A percentile compares a stretch with the other conserved stretches of the same genome.
phyloP scores from a whole-genome alignment of 805 yeast genomes.

The Ogataea philodendri region DNA sequence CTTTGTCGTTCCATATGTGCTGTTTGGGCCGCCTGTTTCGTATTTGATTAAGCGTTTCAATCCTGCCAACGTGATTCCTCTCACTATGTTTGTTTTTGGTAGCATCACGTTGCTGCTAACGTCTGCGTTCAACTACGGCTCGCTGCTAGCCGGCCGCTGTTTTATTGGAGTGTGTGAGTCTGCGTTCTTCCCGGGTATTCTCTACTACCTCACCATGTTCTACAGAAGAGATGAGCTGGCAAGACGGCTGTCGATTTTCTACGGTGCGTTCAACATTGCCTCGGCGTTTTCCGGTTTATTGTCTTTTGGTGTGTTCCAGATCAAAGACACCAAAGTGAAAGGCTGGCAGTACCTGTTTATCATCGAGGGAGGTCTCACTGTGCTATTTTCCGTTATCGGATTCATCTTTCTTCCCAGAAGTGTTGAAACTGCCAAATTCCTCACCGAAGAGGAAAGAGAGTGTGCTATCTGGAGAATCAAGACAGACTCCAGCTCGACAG shows the following conservation, averaged over 20 bases:
- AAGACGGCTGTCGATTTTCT: conserved; percentile 36
- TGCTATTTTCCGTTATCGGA: conserved; percentile 35
- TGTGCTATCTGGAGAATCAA: conserved; percentile 40
- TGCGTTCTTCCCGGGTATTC: conserved; percentile 40
- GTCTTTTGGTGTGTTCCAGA: conserved; percentile 38
- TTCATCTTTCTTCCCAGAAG: conserved; percentile 38
- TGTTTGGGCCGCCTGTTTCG: conserved; percentile 44
- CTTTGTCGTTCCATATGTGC: conserved; percentile 45
- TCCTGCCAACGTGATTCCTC: conserved; percentile 44
- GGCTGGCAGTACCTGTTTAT: conserved; percentile 51
- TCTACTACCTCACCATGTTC: conserved; percentile 37
- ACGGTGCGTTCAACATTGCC: conserved; percentile 32
- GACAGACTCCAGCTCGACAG: conserved; percentile 34
- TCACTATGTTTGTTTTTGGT: conserved; percentile 45
- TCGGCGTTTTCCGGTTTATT: conserved; percentile 40
- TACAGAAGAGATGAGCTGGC: conserved; percentile 39
- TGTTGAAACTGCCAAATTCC: conserved; percentile 36
- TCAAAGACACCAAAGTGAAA: conserved; percentile 34
- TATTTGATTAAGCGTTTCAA: conserved; percentile 39
- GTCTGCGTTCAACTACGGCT: conserved; percentile 40
- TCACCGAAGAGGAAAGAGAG: conserved; percentile 40
- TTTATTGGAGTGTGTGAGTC: conserved; percentile 38
- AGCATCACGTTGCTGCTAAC: conserved; percentile 39
- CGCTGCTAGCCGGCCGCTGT: conserved; percentile 35
- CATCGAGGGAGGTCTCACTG: conserved; percentile 44